A percentile compares a stretch with the other conserved stretches of the same genome.
These are phyloP conservation scores for Kwoniella newhampshirensis DNA, from an alignment of 768 basidiomycete genomes.

Conservation along the genomic window DNA sequence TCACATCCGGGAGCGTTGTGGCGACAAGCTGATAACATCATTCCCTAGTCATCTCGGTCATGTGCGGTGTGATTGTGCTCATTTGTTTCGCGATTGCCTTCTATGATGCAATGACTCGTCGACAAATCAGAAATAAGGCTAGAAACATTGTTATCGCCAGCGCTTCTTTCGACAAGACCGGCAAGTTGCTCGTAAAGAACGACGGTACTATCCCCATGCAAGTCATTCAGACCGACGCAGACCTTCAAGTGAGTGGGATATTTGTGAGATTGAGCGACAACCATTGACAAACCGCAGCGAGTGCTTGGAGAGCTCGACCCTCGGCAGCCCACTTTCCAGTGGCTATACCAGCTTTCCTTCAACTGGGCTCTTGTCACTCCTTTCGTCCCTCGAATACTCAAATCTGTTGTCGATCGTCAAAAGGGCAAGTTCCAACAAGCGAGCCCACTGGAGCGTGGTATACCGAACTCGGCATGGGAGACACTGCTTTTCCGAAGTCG, in stretches of 20 bases:
- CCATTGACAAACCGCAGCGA: conserved; percentile 30
- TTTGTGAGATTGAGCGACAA: neutral
- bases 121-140: conserved; percentile 38
- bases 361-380: conserved; percentile 52
- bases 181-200: conserved; percentile 51
- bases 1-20: too few relatives aligned
- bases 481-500: conserved; percentile 42
- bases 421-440: conserved; percentile 19
- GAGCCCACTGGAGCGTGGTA: conserved; percentile 16
- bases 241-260: conserved; percentile 38
- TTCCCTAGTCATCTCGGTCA: conserved; percentile 50
- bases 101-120: conserved; percentile 34
- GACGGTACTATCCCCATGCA: conserved; percentile 54
- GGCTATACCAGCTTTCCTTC: conserved; percentile 53
- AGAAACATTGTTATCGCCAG: conserved; percentile 52
- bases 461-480: conserved; percentile 20
- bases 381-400: conserved; percentile 47
- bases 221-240: conserved; percentile 51
- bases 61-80: conserved; percentile 52
- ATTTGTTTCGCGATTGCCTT: conserved; percentile 45
- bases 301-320: conserved; percentile 50
- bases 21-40: too few relatives aligned
- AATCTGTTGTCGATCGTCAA: conserved; percentile 31
- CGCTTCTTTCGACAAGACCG: conserved; percentile 51
- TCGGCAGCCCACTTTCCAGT: conserved; percentile 53